Evolutionary conservation across 345 rosid species (phyloP), one percentile per base, ranked within the genome.

Genomic region (Euphorbia tirucalli): DNA sequence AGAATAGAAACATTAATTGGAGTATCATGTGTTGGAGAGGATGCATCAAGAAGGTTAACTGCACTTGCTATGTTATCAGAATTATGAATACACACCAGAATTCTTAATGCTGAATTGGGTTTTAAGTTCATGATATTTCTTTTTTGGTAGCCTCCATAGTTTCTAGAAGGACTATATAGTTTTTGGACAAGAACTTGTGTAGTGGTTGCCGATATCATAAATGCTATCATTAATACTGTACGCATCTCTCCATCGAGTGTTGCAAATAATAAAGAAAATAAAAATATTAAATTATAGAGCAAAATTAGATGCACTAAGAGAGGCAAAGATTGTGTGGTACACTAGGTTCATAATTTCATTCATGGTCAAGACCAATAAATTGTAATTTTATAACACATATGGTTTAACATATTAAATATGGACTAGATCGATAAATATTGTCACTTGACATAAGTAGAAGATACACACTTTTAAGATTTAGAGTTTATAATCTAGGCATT

Each of bases 81-180:
- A 19, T 66, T 68, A 52, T 83, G 79, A 71, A 86, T 49, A 59
- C 85, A 82, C 22, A 73, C 54, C 7, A 83, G 66, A 28, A 86
- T 57, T 0, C 85, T 21, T 16, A 83, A 56, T 60, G 80, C 84
- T 0, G 75, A 46, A 30, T 73, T 48, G 22, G 43, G 62, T 55
- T 32, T 76, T 13, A 75, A 30, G n/a, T 74, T 70, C 59, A 74
- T 75, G 59, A 83, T 72, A 28, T 84, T 83, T 41, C 71, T 75
- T 61, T 82, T 60, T 63, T 75, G 80, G 56, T 44, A 59, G n/a
- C 85, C 70, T 54, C 68, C 50, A 65, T 75, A 76, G 22, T 72
- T 81, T 61, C 69, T 72, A 0, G 60, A 62, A 35, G 88, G 87
- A 62, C 86, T 84, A 54, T 85, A 82, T 43, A 89, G 79, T 21